Evolutionary conservation across 2,329 filamentous ascomycete species (phyloP).

Genomic region (Colletotrichum eleusines): DNA sequence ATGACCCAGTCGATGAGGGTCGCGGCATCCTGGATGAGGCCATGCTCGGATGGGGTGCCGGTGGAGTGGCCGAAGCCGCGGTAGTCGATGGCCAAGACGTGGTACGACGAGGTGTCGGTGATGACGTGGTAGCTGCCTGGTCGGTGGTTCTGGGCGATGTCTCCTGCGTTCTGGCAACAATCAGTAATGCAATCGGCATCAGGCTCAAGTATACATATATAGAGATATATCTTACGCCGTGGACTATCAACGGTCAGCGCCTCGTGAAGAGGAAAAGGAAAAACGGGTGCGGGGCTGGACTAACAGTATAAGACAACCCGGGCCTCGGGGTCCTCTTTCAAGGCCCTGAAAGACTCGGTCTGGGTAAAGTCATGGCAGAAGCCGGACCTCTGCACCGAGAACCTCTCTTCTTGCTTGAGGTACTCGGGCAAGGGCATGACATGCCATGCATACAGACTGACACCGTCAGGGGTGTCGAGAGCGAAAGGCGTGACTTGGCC

Average conservation of each 20-base stretch:
- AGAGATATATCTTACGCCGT: constrained; percentile 65
- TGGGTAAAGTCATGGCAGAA: constrained; percentile 66
- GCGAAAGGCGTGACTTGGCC: constrained; percentile 92
- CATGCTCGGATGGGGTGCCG: constrained; percentile 83
- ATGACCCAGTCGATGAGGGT: constrained; percentile 80
- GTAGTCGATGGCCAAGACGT: constrained; percentile 92
- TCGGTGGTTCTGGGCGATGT: constrained; percentile 82
- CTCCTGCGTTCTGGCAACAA: constrained; percentile 78
- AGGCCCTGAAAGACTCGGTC: constrained; percentile 69
- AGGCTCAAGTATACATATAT: constrained; percentile 41
- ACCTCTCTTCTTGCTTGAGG: constrained; percentile 73
- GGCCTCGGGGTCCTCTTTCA: constrained; percentile 73
- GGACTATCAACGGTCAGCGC: constrained; percentile 58
- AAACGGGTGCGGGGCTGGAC: constrained; percentile 44
- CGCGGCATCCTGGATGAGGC: constrained; percentile 83
- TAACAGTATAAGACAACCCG: constrained; percentile 74
- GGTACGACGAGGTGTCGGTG: constrained; percentile 78
- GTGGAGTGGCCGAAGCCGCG: constrained; percentile 87
- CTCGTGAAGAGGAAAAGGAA: not conserved
- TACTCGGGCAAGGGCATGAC: constrained; percentile 85
- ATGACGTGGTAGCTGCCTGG: constrained; percentile 83
- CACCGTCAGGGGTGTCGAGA: constrained; percentile 79
- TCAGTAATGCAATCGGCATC: constrained; percentile 42
- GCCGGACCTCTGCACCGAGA: constrained; percentile 66
- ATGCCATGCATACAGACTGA: constrained; percentile 90